Evolutionary conservation across 1,284 basidiomycete species (phyloP), one percentile per base, ranked within the genome.

Genomic region (Trichosporon asahii): DNA sequence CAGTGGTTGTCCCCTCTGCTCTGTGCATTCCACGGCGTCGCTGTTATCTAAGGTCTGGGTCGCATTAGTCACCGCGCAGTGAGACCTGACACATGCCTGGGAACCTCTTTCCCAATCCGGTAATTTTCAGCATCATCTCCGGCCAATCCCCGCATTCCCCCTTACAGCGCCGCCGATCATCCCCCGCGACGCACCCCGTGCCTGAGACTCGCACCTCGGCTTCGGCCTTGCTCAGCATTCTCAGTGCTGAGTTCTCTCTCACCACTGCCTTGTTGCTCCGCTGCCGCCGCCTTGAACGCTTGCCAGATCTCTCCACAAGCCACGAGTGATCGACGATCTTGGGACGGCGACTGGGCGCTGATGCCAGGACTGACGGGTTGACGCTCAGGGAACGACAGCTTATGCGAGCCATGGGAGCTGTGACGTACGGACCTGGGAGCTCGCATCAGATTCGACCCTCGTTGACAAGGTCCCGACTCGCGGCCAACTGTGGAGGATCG

Each of bases 91-190:
- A 21, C 15, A 60, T 25, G 46, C 25, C 11, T 35, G 70, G 40
- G 70, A 68, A 71, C 61, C 8, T 7, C 3, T 23, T 40, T 60
- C 70, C 70, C 67, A 65, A 71, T 60, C 61, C 8, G 70, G 70
- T n/a, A 71, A 71, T 71, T 67, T 33, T 49, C 7, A 9, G 15
- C 49, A 37, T 8, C 11, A 11, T 37, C 35, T 37, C 35, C 14
- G 11, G 18, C 11, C 53, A 37, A 29, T 60, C 23, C 18, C 65
- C 35, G 65, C 44, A 65, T 29, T 37, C 35, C 33, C 33, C 2
- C 21, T 5, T 35, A 21, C 18, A 25, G 8, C n/a, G 15, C 29
- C 46, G 27, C 46, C 44, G 31, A 55, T 53, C 65, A 37, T 33
- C 27, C 18, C 23, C 31, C 18, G 49, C 65, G 44, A 15, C 21